Base-by-base conservation (phyloP, 805 yeast species). In the Candida rishiriensis region DNA sequence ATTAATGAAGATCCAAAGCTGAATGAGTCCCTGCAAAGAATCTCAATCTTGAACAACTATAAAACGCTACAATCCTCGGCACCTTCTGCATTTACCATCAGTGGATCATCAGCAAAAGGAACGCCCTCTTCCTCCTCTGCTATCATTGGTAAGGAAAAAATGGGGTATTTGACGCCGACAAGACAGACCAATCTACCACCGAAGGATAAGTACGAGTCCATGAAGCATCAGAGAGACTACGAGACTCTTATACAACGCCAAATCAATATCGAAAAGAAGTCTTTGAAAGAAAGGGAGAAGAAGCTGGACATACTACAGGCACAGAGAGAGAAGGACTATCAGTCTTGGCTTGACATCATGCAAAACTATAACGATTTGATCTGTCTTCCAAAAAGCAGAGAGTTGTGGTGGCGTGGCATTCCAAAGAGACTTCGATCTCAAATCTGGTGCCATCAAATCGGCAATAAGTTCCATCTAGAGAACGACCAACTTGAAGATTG, bases 171-270 rank as follows among this genome's bases (percentile, higher is more conserved):
- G 12, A 61, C 83, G 0, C 66, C 69, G 18, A 81, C 89, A 0
- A 64, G 91, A 42, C 89, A 86, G 21, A 62, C 72, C 1, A 75
- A 79, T 67, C 62, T 84, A 33, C 90, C 91, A 0, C 87, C 88
- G 36, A 84, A 84, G 57, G 62, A 75, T 21, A 57, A 61, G 14
- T 60, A 63, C 15, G 89, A 84, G 52, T 72, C 75, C 14, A 42
- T 60, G 28, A 76, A 71, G 47, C 90, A 84, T 56, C 66, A 75
- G 36, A 61, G 63, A 36, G 81, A 79, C 53, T 79, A 75, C 44
- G 75, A 78, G 42, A 51, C 58, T 28, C 48, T 79, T 34, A 60
- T 79, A 31, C 59, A 64, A 38, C 53, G 57, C 3, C 78, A 79
- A 12, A 52, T 77, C 1, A 52, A 61, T 16, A 52, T 59, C 17